These are phyloP conservation scores for Solanum stenotomum DNA, from an alignment of 257 asterid genomes.

Conservation along the genomic window DNA sequence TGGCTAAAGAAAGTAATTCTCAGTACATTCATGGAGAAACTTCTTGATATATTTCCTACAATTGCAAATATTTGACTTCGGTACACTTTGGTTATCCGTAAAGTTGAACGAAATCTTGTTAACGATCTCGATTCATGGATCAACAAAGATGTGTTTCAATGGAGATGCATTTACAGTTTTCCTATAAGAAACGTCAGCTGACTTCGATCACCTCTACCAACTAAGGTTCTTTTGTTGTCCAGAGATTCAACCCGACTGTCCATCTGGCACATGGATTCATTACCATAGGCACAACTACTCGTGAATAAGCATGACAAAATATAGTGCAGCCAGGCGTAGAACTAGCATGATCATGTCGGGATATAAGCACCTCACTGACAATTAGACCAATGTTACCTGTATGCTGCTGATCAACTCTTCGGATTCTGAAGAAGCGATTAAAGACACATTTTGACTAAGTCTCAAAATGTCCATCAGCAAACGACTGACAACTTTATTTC, in stretches of 20 bases:
- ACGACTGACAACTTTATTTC: constrained; percentile 48
- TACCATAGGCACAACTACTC: background rate
- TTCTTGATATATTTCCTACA: background rate
- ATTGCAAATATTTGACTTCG: background rate
- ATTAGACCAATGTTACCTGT: background rate
- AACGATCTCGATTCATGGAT: background rate
- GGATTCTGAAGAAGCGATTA: background rate
- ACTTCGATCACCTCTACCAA: background rate
- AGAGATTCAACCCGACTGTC: background rate
- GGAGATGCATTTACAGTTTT: background rate
- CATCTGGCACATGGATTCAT: background rate
- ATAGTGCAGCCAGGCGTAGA: background rate
- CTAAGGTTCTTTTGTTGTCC: background rate
- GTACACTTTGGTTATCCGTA: background rate
- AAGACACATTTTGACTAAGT: constrained; percentile 31
- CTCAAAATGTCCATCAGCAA: constrained; percentile 44
- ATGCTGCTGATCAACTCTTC: background rate
- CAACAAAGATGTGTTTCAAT: background rate
- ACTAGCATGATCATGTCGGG: background rate
- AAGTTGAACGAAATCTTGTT: background rate
- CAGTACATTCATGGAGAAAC: background rate
- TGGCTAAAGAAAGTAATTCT: background rate
- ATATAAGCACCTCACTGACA: background rate
- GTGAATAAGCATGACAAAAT: background rate
- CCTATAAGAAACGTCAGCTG: background rate